Base-by-base conservation (phyloP, 2,329 filamentous ascomycete species). In the Davidsoniella virescens region DNA sequence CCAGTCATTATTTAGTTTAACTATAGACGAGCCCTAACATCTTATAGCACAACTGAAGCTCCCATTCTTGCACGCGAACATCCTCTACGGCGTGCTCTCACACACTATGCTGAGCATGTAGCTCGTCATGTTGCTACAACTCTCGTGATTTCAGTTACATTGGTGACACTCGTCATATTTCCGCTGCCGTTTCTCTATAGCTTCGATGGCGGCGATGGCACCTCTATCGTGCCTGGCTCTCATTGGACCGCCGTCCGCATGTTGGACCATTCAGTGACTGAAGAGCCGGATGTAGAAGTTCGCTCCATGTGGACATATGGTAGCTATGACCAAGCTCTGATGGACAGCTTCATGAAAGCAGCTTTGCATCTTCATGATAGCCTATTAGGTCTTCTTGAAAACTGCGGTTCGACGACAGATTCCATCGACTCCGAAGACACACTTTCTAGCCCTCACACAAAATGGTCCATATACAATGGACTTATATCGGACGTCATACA, bases 241-340 rank as follows among this genome's bases (percentile, higher is more conserved):
- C 83, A 84, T 56, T 90, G 84, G 84, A 87, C 84, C 23, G 80
- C 80, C 37, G 82, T 81, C 5, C 75, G 78, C 53, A 76, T 80
- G 25, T 67, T 84, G 49, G 65, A 73, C 36, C 73, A 74, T 44
- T 67, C 68, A 49, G 63, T 65, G 4, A 60, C 65, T 23, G 67
- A 69, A 42, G 65, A 69, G 49, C 73, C 80, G 3, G 83, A 90
- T 61, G 78, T 90, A n/a, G 77, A 84, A 51, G 83, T 90, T 76
- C 81, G 83, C 56, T 84, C 84, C 52, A 74, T 86, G 51, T 90
- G 84, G 84, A 73, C 90, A 14, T 83, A 88, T 59, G 83, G 82
- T 55, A 81, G 75, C 61, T 87, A 87, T 60, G 88, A 88, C 80
- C 72, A 79, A 58, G 84, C 83, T 9, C 69, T 90, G 36, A 70